Conservation (phyloP, 176 grass and related monocot genomes). For the Alloteropsis semialata region DNA sequence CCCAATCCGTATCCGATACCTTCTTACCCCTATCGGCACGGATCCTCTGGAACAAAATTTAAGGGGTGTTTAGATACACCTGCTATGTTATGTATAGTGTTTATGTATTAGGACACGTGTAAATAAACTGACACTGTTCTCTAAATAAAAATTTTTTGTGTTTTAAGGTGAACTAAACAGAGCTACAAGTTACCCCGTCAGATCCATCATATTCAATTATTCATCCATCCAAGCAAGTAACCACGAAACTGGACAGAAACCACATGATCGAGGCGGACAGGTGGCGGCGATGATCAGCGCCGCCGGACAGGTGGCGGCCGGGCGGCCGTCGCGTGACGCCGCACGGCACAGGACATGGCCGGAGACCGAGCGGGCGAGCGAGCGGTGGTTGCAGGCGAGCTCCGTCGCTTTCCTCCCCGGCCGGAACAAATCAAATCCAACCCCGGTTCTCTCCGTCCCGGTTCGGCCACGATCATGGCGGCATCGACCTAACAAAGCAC, state of each 20-base stretch:
- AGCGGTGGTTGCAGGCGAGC: conserved; percentile 18
- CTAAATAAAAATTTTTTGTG: too few species aligned
- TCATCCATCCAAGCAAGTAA: not conserved
- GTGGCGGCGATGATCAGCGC: not conserved
- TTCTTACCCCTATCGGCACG: not conserved
- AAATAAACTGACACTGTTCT: too few species aligned
- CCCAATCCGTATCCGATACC: not conserved
- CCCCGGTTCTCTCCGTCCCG: not conserved
- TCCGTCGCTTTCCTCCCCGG: conserved; percentile 4
- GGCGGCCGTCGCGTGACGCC: not conserved
- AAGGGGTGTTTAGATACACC: too few species aligned
- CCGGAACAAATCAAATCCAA: not conserved
- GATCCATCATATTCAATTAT: not conserved
- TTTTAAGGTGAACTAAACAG: too few species aligned
- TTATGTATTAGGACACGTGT: too few species aligned
- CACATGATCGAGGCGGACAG: too few species aligned
- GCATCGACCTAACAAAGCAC: conserved; percentile 29
- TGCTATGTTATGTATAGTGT: too few species aligned
- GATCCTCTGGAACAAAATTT: too few species aligned
- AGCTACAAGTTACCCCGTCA: not conserved
- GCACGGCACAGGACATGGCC: not conserved
- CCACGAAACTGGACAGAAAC: not conserved
- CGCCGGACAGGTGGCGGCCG: conserved; percentile 20
- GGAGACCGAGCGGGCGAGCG: too few species aligned
- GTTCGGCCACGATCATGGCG: not conserved